Evolutionary conservation across 441 rosid species (phyloP), one percentile per base, ranked within the genome.

Genomic region (Pelargonium fulgidum): DNA sequence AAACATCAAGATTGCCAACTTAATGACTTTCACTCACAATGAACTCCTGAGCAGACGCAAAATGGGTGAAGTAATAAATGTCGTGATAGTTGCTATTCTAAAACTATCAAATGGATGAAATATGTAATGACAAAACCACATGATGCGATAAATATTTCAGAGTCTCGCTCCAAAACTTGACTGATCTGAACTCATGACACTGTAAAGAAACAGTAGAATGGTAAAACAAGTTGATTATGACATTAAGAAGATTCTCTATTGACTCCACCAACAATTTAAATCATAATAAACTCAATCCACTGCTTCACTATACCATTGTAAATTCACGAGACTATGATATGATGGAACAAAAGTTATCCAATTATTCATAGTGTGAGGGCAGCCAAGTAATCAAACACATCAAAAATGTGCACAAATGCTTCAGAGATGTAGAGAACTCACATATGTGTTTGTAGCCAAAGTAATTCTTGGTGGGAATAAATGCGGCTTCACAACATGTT

Each of bases 361-460:
- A 50, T 50, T 3, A 13, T n/a, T 48, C 54, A 48, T 48, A 50
- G 58, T 13, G 17, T 13, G 13, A 11, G 4, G 16, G 58, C 33
- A 13, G 63, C 39, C 19, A 48, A 44, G 52, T 20, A 48, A 48
- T 11, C 24, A 13, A 54, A 36, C 3, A 39, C 2, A 54, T 69
- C 16, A 22, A 1, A 33, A 52, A 56, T 12, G 68, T 65, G 1
- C 7, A 5, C 14, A 42, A 44, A 3, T 22, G 12, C 10, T 44
- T 22, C 42, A 20, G 19, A 68, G 2, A 12, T 10, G 1, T 29
- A 33, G 63, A 66, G 65, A 73, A 33, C 24, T 70, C 82, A 89
- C 98, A 84, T 0, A 90, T 79, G 73, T 93, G 92, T 68, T 87
- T 83, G 86, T 90, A 93, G 62, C 80, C 82, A 73, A 90, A 83